phyloP scores from a whole-genome alignment of 2,329 filamentous ascomycete species.

The Colletotrichum cordylinicola region DNA sequence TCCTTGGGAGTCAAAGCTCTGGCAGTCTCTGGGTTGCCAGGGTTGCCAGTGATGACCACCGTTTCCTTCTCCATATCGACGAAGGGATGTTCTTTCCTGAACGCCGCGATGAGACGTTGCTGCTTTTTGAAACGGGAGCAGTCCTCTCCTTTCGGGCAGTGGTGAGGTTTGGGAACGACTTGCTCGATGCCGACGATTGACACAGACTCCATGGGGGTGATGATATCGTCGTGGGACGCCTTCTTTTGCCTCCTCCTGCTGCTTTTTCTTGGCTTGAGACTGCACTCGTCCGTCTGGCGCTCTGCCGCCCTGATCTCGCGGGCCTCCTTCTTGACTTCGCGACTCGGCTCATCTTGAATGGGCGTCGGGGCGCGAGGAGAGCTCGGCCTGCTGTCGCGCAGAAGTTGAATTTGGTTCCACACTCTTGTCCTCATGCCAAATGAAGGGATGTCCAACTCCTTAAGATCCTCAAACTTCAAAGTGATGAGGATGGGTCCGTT shows the following conservation, averaged over 20 bases:
- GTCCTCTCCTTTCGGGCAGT: slow-evolving; percentile 84
- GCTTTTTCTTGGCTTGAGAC: slow-evolving; percentile 42
- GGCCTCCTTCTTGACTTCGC: slow-evolving; percentile 50
- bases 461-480: slow-evolving; percentile 88
- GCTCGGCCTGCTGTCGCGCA: slow-evolving; percentile 62
- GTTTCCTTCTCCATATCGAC: slow-evolving; percentile 66
- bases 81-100: slow-evolving; percentile 78
- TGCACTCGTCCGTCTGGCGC: slow-evolving; percentile 41
- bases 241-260: slow-evolving; percentile 44
- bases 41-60: slow-evolving; percentile 79
- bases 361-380: slow-evolving; percentile 62
- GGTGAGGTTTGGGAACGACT: slow-evolving; percentile 82
- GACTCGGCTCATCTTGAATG: slow-evolving; percentile 65
- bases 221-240: slow-evolving; percentile 62
- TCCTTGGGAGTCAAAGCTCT: slow-evolving; percentile 61
- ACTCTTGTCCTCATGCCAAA: slow-evolving; percentile 82
- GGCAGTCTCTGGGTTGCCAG: slow-evolving; percentile 75
- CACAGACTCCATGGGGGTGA: slow-evolving; percentile 82
- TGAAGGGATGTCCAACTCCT: slow-evolving; percentile 80
- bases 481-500: slow-evolving; percentile 86
- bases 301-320: slow-evolving; percentile 35
- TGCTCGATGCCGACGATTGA: slow-evolving; percentile 95
- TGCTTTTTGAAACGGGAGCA: slow-evolving; percentile 85
- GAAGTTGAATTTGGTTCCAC: slow-evolving; percentile 78
- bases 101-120: slow-evolving; percentile 76